Evolutionary conservation across 2,329 filamentous ascomycete genomes (phyloP).

Genomic region (Geoglossum cookeanum): DNA sequence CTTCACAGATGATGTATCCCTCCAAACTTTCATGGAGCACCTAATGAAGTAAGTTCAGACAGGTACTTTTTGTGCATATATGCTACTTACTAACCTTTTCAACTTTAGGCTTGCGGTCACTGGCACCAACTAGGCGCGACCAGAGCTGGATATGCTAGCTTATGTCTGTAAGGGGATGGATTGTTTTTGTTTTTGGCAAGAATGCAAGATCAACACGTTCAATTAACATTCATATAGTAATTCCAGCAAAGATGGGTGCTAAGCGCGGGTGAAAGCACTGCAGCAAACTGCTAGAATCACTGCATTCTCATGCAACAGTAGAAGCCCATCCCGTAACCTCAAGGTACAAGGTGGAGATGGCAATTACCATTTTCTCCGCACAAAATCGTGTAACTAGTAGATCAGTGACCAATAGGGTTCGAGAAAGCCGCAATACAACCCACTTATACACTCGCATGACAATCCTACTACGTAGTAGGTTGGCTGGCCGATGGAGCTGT

Average conservation of each 20-base stretch:
- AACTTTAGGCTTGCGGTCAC: constrained; percentile 27
- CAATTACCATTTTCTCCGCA: no score
- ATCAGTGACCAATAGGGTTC: no score
- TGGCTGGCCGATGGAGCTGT: no score
- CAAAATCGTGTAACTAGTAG: no score
- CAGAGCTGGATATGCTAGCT: neutral
- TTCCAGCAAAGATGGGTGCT: neutral
- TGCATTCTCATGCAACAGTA: no score
- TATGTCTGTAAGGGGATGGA: neutral
- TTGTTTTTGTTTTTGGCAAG: neutral
- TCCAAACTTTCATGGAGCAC: constrained; percentile 99
- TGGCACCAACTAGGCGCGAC: constrained; percentile 24
- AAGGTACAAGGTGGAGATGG: no score
- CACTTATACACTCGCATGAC: no score
- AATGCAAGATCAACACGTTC: neutral
- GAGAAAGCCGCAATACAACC: no score
- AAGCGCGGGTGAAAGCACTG: no score
- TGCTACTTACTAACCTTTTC: neutral
- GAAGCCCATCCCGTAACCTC: no score
- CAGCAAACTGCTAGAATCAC: no score
- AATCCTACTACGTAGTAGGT: no score
- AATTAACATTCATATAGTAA: neutral
- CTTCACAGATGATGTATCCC: constrained; percentile 93
- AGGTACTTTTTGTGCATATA: neutral
- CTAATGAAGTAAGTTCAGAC: constrained; percentile 68